Evolutionary conservation across 75 land plant genomes (phyloP).

Genomic region (Pinus taeda): DNA sequence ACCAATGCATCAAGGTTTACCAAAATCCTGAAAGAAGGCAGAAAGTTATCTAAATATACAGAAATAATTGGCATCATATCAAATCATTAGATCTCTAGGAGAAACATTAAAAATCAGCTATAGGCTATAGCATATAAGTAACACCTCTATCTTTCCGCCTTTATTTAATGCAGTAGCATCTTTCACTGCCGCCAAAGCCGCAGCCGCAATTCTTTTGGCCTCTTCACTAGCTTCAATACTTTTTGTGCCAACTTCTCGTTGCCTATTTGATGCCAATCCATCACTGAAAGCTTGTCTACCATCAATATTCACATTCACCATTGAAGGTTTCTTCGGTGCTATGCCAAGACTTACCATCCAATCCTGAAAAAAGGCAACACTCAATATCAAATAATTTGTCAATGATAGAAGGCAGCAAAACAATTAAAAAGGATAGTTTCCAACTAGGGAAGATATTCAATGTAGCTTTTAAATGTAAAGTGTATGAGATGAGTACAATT

Average conservation of each 20-base stretch:
- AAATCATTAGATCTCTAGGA: neutral
- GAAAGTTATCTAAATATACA: neutral
- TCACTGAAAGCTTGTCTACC: neutral
- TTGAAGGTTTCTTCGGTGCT: constrained; percentile 19
- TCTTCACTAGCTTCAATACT: constrained; percentile 37
- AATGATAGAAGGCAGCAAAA: too few relatives aligned
- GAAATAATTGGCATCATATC: constrained; percentile 1
- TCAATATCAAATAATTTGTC: too few relatives aligned
- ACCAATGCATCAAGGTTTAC: neutral
- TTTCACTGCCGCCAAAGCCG: constrained; percentile 74
- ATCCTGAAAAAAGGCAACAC: constrained; percentile 19
- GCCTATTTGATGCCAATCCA: neutral
- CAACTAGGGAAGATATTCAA: too few relatives aligned
- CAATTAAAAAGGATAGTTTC: too few relatives aligned
- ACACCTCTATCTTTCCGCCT: constrained; percentile 71
- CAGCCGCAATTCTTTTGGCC: constrained; percentile 60
- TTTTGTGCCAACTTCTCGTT: neutral
- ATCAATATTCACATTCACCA: neutral
- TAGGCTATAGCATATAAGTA: neutral
- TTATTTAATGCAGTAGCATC: constrained; percentile 28
- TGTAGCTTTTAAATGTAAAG: too few relatives aligned
- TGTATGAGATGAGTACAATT: too few relatives aligned
- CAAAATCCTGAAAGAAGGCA: neutral
- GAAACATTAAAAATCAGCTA: neutral
- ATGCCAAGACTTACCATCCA: constrained; percentile 65